Percentiles rank a stretch among this genome's conserved stretches.
phyloP scores from a whole-genome alignment of 352 stramenopile genomes.

The Phytophthora brassicae region DNA sequence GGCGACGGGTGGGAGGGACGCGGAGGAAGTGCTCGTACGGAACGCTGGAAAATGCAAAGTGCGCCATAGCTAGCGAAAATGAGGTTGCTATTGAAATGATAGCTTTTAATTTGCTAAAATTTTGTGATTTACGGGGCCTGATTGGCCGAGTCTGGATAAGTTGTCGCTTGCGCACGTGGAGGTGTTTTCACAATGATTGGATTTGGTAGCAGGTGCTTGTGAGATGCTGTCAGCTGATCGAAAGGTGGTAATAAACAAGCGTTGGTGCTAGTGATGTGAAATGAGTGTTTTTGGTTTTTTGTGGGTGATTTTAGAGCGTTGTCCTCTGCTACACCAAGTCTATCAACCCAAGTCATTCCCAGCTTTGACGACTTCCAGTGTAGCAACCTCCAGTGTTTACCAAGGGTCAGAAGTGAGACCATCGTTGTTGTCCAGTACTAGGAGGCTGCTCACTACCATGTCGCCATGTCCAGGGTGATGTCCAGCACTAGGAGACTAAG shows the following conservation, averaged over 20 bases:
- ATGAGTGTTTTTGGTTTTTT: slow-evolving; percentile 1
- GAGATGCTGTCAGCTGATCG: background rate
- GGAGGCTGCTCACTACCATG: too few species aligned
- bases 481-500: too few species aligned
- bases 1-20: too few species aligned
- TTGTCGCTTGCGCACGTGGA: background rate
- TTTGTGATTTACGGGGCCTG: background rate
- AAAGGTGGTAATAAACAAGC: background rate
- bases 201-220: background rate
- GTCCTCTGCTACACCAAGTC: too few species aligned
- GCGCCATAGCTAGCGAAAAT: background rate
- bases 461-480: too few species aligned
- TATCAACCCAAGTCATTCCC: too few species aligned
- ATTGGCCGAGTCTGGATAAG: background rate
- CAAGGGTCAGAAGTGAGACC: too few species aligned
- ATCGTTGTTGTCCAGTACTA: too few species aligned
- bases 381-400: too few species aligned
- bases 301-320: slow-evolving; percentile 1
- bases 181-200: slow-evolving; percentile 1
- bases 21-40: background rate
- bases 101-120: background rate
- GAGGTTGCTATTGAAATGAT: background rate
- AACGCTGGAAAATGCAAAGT: slow-evolving; percentile 1
- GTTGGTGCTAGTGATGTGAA: slow-evolving; percentile 6
- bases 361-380: too few species aligned